Base-by-base conservation (phyloP, 2,329 filamentous ascomycete species). In the Tolypocladium sp. region DNA sequence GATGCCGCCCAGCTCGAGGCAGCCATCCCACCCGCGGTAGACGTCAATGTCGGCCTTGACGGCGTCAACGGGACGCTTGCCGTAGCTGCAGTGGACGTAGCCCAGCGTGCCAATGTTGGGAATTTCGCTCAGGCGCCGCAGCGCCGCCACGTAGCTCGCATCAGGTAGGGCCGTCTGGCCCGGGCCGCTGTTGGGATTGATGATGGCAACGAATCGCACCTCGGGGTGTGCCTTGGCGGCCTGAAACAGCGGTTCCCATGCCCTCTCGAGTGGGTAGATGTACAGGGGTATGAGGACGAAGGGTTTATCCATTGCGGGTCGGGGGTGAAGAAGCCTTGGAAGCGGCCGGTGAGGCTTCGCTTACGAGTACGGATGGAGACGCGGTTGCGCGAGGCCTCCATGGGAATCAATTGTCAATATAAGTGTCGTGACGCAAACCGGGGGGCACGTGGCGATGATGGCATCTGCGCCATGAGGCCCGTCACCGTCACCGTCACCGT, bases 11-110 rank as follows among this genome's bases (percentile, higher is more conserved):
- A 81, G 68, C 27, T 73, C 68, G 56, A 80, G 66, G 46, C 51
- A 67, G 56, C 68, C 69, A 57, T 68, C 70, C 78, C 78, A 81
- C 42, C 70, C 73, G 20, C 72, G 74, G 60, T 80, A 81, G 5
- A 69, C 70, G 57, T 72, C 71, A 53, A 82, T 73, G 60, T 82
- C 79, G 60, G 68, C 56, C 44, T 62, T 40, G 25, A 71, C 57
- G 13, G 63, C 65, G 22, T 53, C 60, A 5, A 57, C 49, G 2
- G 57, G 35, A 4, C 69, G 63, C 51, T 63, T 42, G 4, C 69
- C 69, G 55, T 71, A 72, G 60, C 55, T 68, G 63, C 67, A 69
- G 59, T 67, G 64, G 30, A 72, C 68, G 55, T 72, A 72, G 27
- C 70, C 70, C 7, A 72, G 59, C 22, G 68, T 60, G 35, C 57